A percentile compares a stretch with the other conserved stretches of the same genome.
These are phyloP conservation scores for Fusarium illudens DNA, from an alignment of 2,329 filamentous ascomycete genomes.

Conservation along the genomic window DNA sequence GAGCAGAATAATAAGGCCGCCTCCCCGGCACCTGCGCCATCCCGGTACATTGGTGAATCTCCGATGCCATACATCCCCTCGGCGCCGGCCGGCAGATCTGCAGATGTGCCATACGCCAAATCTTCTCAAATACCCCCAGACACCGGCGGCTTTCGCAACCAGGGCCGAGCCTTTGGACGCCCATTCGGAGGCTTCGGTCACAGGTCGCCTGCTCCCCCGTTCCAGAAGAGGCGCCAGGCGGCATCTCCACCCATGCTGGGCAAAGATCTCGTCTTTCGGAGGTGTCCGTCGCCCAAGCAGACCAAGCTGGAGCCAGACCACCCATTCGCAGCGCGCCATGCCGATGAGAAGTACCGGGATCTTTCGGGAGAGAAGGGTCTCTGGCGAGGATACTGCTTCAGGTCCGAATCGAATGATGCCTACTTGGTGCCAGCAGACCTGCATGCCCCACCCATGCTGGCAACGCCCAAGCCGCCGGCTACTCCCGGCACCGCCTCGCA, in stretches of 20 bases:
- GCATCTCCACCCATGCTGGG: constrained; percentile 89
- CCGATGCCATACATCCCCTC: constrained; percentile 39
- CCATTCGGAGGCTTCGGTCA: constrained; percentile 54
- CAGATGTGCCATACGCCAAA: constrained; percentile 37
- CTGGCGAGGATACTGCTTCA: constrained; percentile 78
- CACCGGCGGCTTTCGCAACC: constrained; percentile 50
- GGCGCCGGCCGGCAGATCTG: constrained; percentile 28
- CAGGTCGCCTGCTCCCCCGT: constrained; percentile 47
- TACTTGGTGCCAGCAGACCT: constrained; percentile 54
- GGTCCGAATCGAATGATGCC: constrained; percentile 47
- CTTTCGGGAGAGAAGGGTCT: constrained; percentile 69
- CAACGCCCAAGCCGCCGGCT: constrained; percentile 56
- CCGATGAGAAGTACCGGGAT: constrained; percentile 61
- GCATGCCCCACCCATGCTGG: constrained; percentile 59
- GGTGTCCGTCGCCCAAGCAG: constrained; percentile 82
- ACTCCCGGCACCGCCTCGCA: constrained; percentile 52
- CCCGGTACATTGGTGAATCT: constrained; percentile 37
- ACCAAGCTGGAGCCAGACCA: constrained; percentile 86
- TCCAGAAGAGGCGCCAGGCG: constrained; percentile 59
- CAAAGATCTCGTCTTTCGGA: constrained; percentile 79
- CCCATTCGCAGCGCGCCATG: constrained; percentile 59
- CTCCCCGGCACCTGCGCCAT: constrained; percentile 28
- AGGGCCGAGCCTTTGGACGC: constrained; percentile 51
- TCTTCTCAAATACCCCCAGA: constrained; percentile 51
- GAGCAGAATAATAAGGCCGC: constrained; percentile 34